phyloP scores from a whole-genome alignment of 768 basidiomycete species.

The Psilocybe cyanescens region DNA sequence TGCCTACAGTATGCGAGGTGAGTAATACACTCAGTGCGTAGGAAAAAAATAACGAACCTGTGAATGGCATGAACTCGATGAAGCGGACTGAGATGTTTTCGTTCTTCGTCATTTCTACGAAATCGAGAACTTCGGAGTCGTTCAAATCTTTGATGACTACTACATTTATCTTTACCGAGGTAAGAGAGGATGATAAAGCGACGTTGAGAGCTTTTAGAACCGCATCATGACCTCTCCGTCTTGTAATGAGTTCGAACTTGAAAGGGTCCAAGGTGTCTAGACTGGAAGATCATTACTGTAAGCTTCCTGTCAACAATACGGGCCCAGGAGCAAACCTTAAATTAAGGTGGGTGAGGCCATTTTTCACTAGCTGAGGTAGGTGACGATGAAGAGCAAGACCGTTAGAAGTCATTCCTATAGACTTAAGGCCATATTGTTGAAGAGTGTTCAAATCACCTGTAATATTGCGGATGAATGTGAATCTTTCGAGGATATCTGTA shows the following conservation, averaged over 20 bases:
- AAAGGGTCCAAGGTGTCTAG: slow-evolving; percentile 85
- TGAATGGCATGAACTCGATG: slow-evolving; percentile 96
- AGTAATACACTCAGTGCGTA: slow-evolving; percentile 1
- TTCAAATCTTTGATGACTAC: slow-evolving; percentile 85
- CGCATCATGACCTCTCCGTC: slow-evolving; percentile 75
- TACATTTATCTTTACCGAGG: slow-evolving; percentile 80
- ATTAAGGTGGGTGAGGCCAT: slow-evolving; percentile 80
- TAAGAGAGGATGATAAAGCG: slow-evolving; percentile 59
- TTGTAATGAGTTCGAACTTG: slow-evolving; percentile 88
- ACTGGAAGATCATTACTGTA: slow-evolving; percentile 36
- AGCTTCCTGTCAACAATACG: not conserved
- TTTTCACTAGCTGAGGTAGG: slow-evolving; percentile 66
- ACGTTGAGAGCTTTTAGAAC: slow-evolving; percentile 69
- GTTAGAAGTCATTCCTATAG: slow-evolving; percentile 88
- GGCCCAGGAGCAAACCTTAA: slow-evolving; percentile 44
- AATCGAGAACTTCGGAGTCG: slow-evolving; percentile 78
- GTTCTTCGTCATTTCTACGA: slow-evolving; percentile 76
- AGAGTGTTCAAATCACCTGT: slow-evolving; percentile 66
- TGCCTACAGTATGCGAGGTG: slow-evolving; percentile 50
- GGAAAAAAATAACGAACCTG: slow-evolving; percentile 47
- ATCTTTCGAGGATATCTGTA: not conserved
- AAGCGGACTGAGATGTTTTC: slow-evolving; percentile 74
- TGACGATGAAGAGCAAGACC: slow-evolving; percentile 77
- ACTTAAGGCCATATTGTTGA: slow-evolving; percentile 61
- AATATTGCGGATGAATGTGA: slow-evolving; percentile 6